Evolutionary conservation across 768 basidiomycete species (phyloP).

Genomic region (Lentinula detonsa): DNA sequence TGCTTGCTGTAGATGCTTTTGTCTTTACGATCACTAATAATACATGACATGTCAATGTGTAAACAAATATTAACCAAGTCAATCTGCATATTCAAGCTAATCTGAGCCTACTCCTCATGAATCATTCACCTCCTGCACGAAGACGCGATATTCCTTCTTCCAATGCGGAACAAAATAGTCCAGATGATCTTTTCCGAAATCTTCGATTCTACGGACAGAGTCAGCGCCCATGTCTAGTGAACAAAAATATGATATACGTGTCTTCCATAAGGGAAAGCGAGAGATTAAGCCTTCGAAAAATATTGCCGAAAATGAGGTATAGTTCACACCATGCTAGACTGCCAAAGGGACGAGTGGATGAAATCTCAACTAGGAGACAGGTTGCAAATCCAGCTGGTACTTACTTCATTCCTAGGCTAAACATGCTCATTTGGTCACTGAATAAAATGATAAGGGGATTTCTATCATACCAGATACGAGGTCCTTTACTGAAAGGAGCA

Average conservation of each 20-base stretch:
- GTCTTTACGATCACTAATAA: background rate
- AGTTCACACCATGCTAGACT: constrained; percentile 10
- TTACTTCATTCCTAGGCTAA: background rate
- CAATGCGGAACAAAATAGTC: background rate
- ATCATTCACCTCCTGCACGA: background rate
- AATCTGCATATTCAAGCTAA: background rate
- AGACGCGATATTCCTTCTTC: background rate
- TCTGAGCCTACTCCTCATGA: background rate
- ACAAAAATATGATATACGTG: background rate
- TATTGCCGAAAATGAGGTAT: constrained; percentile 7
- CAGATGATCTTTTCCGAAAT: background rate
- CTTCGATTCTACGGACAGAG: background rate
- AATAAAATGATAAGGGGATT: too few relatives aligned
- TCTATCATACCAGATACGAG: constrained; percentile 2
- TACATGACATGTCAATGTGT: background rate
- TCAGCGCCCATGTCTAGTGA: background rate
- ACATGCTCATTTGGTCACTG: background rate
- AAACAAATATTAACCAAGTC: background rate
- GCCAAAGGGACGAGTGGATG: background rate
- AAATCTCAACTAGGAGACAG: background rate
- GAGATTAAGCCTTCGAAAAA: constrained; percentile 4
- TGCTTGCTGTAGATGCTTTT: background rate
- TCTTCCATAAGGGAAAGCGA: background rate
- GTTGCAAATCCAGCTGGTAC: background rate
- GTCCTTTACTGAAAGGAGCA: constrained; percentile 25